Conservation (phyloP, 371 early-diverging fungal genomes). For the Dinochytrium kinnereticum region DNA sequence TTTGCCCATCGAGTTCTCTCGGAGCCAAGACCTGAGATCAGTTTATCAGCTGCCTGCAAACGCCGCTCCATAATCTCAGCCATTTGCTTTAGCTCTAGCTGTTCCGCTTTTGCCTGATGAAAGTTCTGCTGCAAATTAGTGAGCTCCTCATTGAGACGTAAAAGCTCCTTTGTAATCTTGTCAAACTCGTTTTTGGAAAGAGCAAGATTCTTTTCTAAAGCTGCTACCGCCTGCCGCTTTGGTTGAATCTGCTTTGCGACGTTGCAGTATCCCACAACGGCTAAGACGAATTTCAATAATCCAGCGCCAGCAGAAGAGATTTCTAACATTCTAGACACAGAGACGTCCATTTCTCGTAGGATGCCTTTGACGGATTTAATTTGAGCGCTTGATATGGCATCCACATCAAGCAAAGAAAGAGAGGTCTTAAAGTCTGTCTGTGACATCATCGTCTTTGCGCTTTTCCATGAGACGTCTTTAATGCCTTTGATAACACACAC, state of each 20-base stretch:
- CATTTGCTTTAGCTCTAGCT: conserved; percentile 65
- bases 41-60: conserved; percentile 64
- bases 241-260: conserved; percentile 66
- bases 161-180: conserved; percentile 61
- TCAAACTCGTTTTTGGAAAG: conserved; percentile 63
- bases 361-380: conserved; percentile 61
- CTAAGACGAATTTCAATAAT: conserved; percentile 62
- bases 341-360: conserved; percentile 63
- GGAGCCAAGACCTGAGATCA: conserved; percentile 64
- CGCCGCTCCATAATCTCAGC: conserved; percentile 67
- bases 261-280: conserved; percentile 67
- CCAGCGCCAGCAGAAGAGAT: conserved; percentile 66
- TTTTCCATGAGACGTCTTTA: conserved; percentile 69
- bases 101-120: conserved; percentile 63
- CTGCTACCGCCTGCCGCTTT: conserved; percentile 64
- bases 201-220: conserved; percentile 60
- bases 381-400: conserved; percentile 58
- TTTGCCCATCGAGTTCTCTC: conserved; percentile 63
- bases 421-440: conserved; percentile 63
- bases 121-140: conserved; percentile 56
- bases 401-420: conserved; percentile 58
- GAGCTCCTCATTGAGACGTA: conserved; percentile 56
- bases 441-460: conserved; percentile 69
- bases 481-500: conserved; percentile 64
- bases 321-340: conserved; percentile 59